These are phyloP conservation scores for Dillenia suffruticosa DNA, from an alignment of 164 flowering plant species.

Conservation along the genomic window DNA sequence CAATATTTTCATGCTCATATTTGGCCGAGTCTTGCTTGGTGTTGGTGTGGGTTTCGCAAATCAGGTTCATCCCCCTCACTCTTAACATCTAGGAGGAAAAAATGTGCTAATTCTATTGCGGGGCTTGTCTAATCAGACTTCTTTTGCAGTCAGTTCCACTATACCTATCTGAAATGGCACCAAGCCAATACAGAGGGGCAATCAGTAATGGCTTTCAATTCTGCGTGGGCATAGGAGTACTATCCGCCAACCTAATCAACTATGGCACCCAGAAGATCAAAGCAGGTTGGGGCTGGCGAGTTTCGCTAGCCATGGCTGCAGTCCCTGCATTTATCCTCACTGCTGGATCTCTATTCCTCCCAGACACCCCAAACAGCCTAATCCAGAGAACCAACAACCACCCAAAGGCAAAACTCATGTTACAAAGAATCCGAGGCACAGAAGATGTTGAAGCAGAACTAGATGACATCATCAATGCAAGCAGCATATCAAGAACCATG, in stretches of 20 bases:
- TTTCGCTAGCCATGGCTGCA: conserved; percentile 41
- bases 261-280: conserved; percentile 33
- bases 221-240: conserved; percentile 36
- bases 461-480: conserved; percentile 37
- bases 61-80: conserved; percentile 39
- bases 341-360: conserved; percentile 36
- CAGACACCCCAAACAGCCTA: conserved; percentile 55
- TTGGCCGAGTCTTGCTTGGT: conserved; percentile 67
- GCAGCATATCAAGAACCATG: conserved; percentile 10
- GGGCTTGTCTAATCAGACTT: not conserved
- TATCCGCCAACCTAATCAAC: conserved; percentile 33
- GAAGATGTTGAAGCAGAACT: conserved; percentile 45
- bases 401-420: conserved; percentile 21
- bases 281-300: conserved; percentile 43
- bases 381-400: conserved; percentile 19
- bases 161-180: conserved; percentile 82
- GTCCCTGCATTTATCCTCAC: conserved; percentile 37
- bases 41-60: conserved; percentile 74
- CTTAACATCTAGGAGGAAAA: not conserved
- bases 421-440: conserved; percentile 50
- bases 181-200: conserved; percentile 51
- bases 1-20: conserved; percentile 48
- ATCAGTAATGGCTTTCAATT: conserved; percentile 61
- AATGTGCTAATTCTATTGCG: no score
- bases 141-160: conserved; percentile 59